Conservation (phyloP, 805 yeast species). For the Candida manassasensis region DNA sequence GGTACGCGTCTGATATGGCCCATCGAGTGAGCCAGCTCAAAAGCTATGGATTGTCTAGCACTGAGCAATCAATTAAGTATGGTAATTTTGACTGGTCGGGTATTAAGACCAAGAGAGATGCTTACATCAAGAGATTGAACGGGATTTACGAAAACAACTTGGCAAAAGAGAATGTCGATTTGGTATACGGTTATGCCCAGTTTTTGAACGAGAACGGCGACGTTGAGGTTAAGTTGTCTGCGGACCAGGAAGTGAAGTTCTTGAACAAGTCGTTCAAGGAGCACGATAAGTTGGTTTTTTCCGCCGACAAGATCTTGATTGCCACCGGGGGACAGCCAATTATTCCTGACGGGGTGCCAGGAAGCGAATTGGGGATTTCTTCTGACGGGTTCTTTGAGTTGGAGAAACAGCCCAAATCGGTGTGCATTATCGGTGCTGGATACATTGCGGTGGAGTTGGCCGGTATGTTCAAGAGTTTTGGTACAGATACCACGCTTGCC, state of each 20-base stretch:
- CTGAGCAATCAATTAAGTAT: slow-evolving; percentile 42
- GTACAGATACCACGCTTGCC: slow-evolving; percentile 78
- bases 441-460: slow-evolving; percentile 95
- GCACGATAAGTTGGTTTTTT: slow-evolving; percentile 54
- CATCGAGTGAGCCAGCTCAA: slow-evolving; percentile 66
- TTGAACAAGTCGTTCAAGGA: slow-evolving; percentile 29
- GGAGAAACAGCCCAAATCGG: slow-evolving; percentile 79
- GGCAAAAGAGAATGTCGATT: slow-evolving; percentile 84
- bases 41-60: slow-evolving; percentile 73
- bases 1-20: slow-evolving; percentile 94
- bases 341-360: slow-evolving; percentile 65
- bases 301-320: slow-evolving; percentile 79
- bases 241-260: slow-evolving; percentile 36
- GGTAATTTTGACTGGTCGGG: slow-evolving; percentile 74
- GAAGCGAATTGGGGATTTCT: slow-evolving; percentile 76
- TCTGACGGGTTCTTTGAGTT: slow-evolving; percentile 90
- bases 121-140: slow-evolving; percentile 79
- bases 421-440: slow-evolving; percentile 96
- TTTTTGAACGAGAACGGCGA: slow-evolving; percentile 59
- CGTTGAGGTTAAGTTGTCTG: slow-evolving; percentile 64
- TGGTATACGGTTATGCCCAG: slow-evolving; percentile 79
- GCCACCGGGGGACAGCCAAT: slow-evolving; percentile 93
- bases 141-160: slow-evolving; percentile 91
- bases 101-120: slow-evolving; percentile 87
- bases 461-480: slow-evolving; percentile 88